Conservation (phyloP, 2,329 filamentous ascomycete genomes). For the Diplodia seriata region DNA sequence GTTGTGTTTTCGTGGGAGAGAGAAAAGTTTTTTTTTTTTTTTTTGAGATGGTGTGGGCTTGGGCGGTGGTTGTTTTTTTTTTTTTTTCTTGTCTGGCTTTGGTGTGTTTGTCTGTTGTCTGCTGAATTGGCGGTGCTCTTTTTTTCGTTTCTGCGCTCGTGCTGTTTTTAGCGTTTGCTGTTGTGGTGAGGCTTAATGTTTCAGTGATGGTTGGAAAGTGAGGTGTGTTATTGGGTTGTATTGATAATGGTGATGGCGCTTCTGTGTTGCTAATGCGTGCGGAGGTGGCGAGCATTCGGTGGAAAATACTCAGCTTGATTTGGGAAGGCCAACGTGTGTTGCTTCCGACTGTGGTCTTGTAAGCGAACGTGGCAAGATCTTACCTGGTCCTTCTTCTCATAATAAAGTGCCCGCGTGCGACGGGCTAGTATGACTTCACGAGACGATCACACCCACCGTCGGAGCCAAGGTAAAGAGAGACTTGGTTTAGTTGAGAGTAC, state of each 20-base stretch:
- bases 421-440: too few relatives aligned
- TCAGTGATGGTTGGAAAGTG: neutral
- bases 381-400: too few relatives aligned
- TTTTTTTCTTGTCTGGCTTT: neutral
- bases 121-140: neutral
- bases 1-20: neutral
- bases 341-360: too few relatives aligned
- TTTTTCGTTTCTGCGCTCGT: neutral
- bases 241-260: neutral
- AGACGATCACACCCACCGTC: too few relatives aligned
- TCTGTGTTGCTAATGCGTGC: neutral
- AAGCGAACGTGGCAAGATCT: too few relatives aligned
- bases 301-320: too few relatives aligned
- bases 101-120: neutral
- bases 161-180: neutral
- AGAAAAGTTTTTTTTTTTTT: neutral
- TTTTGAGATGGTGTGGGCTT: neutral
- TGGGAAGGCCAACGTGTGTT: too few relatives aligned
- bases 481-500: too few relatives aligned
- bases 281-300: neutral
- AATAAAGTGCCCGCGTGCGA: too few relatives aligned
- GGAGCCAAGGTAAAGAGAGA: too few relatives aligned
- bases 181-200: neutral
- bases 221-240: neutral
- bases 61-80: neutral